A percentile compares a stretch with the other conserved stretches of the same genome.
Conservation (phyloP, 2,329 filamentous ascomycete species). For the Onygenales sp. region DNA sequence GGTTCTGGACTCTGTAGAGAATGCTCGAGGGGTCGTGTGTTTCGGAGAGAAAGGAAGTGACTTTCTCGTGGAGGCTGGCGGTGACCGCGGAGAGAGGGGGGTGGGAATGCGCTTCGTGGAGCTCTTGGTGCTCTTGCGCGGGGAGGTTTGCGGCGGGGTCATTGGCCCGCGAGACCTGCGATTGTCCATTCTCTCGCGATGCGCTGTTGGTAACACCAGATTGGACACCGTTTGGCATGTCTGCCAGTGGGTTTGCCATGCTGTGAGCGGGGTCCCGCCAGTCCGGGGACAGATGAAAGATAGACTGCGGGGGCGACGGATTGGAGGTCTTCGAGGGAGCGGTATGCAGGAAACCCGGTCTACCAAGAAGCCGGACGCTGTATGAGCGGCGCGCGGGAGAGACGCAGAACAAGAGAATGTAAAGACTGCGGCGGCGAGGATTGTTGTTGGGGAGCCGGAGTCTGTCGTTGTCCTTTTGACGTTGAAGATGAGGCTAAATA, state of each 20-base stretch:
- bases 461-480: background rate
- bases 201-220: background rate
- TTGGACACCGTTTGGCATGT: background rate
- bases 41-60: slow-evolving; percentile 58
- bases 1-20: slow-evolving; percentile 58
- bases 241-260: background rate
- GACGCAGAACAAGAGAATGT: background rate
- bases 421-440: too few species aligned
- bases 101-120: slow-evolving; percentile 5
- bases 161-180: background rate
- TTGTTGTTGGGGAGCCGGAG: too few species aligned
- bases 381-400: background rate
- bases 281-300: background rate
- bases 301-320: background rate
- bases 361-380: background rate
- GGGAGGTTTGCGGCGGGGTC: background rate
- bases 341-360: background rate
- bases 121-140: background rate
- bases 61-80: slow-evolving; percentile 50
- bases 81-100: slow-evolving; percentile 48
- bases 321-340: background rate
- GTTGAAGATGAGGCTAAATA: background rate
- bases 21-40: slow-evolving; percentile 45
- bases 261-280: background rate
- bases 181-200: background rate